A percentile compares a stretch with the other conserved stretches of the same genome.
phyloP scores from a whole-genome alignment of 2,329 filamentous ascomycete species.

The Xylaria multiplex region DNA sequence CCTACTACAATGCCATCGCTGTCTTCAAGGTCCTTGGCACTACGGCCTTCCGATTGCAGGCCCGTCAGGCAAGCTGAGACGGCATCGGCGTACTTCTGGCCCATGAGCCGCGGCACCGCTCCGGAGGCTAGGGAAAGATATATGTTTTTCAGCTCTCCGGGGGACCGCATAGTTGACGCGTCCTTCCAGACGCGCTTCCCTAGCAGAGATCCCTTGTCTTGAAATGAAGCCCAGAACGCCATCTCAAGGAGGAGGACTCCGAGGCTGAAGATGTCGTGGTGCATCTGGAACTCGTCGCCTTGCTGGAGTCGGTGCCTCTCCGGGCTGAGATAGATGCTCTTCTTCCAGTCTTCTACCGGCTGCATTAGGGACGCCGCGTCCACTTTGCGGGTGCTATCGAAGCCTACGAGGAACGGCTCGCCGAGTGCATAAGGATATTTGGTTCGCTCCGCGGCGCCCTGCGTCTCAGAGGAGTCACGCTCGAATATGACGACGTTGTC shows the following conservation, averaged over 20 bases:
- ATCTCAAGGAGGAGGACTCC: background rate
- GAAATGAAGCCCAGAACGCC: background rate
- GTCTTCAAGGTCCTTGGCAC: background rate
- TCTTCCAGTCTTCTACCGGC: background rate
- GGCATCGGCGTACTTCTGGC: background rate
- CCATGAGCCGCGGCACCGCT: background rate
- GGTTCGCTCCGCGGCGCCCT: background rate
- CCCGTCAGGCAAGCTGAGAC: background rate
- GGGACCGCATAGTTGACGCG: background rate
- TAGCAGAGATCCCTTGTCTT: background rate
- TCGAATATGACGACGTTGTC: slow-evolving; percentile 1
- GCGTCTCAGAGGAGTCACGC: background rate
- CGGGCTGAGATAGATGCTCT: slow-evolving; percentile 4
- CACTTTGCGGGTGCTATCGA: background rate
- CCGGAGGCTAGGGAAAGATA: background rate
- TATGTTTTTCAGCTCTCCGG: background rate
- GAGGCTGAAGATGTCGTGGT: slow-evolving; percentile 3
- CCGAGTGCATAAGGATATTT: background rate
- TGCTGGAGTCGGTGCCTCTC: background rate
- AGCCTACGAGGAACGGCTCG: background rate
- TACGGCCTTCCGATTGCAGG: background rate
- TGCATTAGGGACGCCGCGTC: background rate
- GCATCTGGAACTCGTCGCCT: slow-evolving; percentile 2
- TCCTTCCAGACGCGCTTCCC: background rate
- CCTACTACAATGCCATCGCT: background rate